Base-by-base conservation (phyloP, 2,329 filamentous ascomycete genomes). In the Madurella mycetomatis region DNA sequence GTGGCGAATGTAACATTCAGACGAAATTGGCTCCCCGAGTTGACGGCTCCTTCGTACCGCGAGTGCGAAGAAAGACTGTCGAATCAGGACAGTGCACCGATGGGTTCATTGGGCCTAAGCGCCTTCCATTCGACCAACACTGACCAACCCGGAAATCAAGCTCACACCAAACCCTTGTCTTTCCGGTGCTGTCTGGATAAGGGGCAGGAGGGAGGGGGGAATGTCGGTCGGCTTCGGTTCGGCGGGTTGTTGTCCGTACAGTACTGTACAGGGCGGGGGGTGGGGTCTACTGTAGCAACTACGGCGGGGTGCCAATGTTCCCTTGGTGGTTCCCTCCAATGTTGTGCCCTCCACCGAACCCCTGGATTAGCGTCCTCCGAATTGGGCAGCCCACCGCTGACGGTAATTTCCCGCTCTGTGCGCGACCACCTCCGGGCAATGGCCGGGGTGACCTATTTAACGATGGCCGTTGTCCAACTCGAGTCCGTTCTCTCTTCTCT, bases 401-500 rank as follows among this genome's bases (percentile, higher is more conserved):
- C 47, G 53, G 52, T 47, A 62, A 65, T 66, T 63, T 63, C 61
- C 61, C 60, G 41, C 50, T 53, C 39, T 42, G 40, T 45, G 17
- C 54, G 56, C 47, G 32, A 44, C 19, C 42, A 39, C 16, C 7
- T 43, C 41, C 18, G 11, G 41, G 19, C 41, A 17, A 19, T 43
- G 56, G 55, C 55, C 34, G 34, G 60, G 57, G 51, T 55, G 16
- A 32, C 44, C 53, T 71, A 71, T 70, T 71, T 72, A 70, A 70
- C 58, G 63, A 58, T 61, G 62, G 49, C 56, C 53, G 46, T 31
- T 54, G 49, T 52, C 57, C 51, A 47, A 53, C 57, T 55, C 53
- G 47, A 50, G 40, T 49, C 30, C 45, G 41, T 51, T 51, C 62
- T 50, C 55, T 54, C 44, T 25, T 59, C 61, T 58, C 56, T 59